phyloP scores from a whole-genome alignment of 352 stramenopile species.

The Globisporangium emineosum region DNA sequence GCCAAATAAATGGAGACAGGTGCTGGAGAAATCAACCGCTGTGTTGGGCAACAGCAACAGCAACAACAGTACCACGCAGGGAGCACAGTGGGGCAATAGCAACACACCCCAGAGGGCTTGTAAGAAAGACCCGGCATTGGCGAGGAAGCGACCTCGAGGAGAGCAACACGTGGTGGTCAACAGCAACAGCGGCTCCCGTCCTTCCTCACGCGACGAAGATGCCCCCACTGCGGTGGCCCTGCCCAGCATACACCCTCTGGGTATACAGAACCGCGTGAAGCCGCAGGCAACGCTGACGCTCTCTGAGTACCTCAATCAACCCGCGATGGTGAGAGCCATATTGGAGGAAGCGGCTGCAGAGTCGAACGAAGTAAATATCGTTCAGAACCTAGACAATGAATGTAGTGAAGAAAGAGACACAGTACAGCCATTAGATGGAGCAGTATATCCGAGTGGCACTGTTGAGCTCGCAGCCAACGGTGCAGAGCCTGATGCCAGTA shows the following conservation, averaged over 20 bases:
- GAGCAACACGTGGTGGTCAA: not conserved
- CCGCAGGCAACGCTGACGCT: conserved; percentile 20
- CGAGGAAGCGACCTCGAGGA: not conserved
- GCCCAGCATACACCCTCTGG: not conserved
- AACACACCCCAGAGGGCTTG: not conserved
- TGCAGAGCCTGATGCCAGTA: not conserved
- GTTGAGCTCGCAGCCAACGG: not conserved
- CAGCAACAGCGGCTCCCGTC: not conserved
- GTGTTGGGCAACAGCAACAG: no score
- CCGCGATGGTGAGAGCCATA: conserved; percentile 32
- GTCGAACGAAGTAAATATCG: not conserved
- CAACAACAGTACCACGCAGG: not conserved
- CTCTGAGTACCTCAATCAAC: conserved; percentile 43
- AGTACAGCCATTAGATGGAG: not conserved
- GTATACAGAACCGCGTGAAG: not conserved
- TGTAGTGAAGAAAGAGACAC: not conserved
- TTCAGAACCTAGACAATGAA: not conserved
- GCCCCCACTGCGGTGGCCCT: not conserved
- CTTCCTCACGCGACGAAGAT: conserved; percentile 37
- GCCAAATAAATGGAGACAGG: conserved; percentile 48
- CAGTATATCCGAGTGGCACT: not conserved
- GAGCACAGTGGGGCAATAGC: not conserved
- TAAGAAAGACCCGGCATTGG: not conserved
- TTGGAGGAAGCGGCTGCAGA: conserved; percentile 19
- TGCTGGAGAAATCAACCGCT: conserved; percentile 38